Base-by-base conservation (phyloP, 177 flowering plant species). In the Tripterygium wilfordii region DNA sequence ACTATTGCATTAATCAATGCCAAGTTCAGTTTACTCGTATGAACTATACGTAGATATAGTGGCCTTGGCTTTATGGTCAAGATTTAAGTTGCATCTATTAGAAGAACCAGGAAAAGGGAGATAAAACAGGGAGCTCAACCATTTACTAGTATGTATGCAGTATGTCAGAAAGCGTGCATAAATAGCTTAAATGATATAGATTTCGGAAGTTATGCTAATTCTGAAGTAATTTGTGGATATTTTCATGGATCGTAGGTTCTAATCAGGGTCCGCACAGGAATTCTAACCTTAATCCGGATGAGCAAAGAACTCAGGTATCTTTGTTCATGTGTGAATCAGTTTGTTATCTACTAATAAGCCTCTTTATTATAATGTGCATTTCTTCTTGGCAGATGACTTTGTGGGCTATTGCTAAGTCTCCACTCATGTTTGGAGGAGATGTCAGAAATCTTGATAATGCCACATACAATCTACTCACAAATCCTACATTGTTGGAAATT, bases 361-460 rank as follows among this genome's bases (percentile, higher is more conserved):
- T 6, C 33, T 12, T 30, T 12, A 12, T 6, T n/a, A n/a, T n/a
- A n/a, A n/a, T n/a, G n/a, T n/a, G n/a, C n/a, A n/a, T n/a, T 25
- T 49, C 43, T 19, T 60, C 47, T 62, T 47, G 15, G 29, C 77
- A 88, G 98, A 74, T 91, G 74, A 85, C 98, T 21, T 61, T 91
- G 35, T 91, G 98, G 96, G 65, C 96, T 41, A 82, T 91, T 66
- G 85, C 85, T 36, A 88, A 74, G 70, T 91, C 98, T 27, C 95
- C 98, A 23, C 72, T 91, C 47, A 88, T 91, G 82, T 85, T 78
- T 56, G 98, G 98, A 52, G 96, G 98, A 37, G 96, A 91, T 66
- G 49, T 91, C 62, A 72, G 85, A 57, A 63, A 65, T 10, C 76
- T 91, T 25, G 96, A 91, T 33, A 48, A 69, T 0, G 14, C 55